A percentile compares a stretch with the other conserved stretches of the same genome.
phyloP scores from a whole-genome alignment of 768 basidiomycete genomes.

The Leccinum disarticulatum region DNA sequence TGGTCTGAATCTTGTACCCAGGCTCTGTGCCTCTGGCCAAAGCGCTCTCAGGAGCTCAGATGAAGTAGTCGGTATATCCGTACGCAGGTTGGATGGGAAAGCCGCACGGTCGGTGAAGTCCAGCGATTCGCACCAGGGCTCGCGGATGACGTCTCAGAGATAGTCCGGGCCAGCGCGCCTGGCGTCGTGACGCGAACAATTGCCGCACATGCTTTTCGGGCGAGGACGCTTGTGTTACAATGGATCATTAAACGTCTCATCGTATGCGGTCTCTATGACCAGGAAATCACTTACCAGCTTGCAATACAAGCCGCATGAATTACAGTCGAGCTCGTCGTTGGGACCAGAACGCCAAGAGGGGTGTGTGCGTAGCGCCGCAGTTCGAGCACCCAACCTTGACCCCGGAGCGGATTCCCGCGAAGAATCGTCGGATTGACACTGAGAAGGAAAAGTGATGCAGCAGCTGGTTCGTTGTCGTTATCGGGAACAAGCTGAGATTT shows the following conservation, averaged over 20 bases:
- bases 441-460: constrained; percentile 32
- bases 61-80: constrained; percentile 42
- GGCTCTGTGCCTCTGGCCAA: constrained; percentile 31
- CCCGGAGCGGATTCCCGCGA: constrained; percentile 43
- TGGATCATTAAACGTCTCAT: background rate
- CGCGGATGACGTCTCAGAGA: constrained; percentile 70
- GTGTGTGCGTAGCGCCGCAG: constrained; percentile 47
- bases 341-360: constrained; percentile 78
- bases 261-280: background rate
- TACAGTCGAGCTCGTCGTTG: constrained; percentile 88
- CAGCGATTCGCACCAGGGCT: constrained; percentile 75
- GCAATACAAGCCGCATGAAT: constrained; percentile 86
- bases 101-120: constrained; percentile 60
- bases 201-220: constrained; percentile 86
- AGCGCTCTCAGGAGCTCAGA: constrained; percentile 56
- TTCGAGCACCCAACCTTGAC: constrained; percentile 74
- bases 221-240: constrained; percentile 81
- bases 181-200: constrained; percentile 80
- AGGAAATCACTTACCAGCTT: constrained; percentile 58
- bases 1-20: constrained; percentile 28
- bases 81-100: constrained; percentile 59
- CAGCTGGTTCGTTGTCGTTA: constrained; percentile 3
- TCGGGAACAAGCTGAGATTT: constrained; percentile 11
- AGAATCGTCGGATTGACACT: constrained; percentile 47
- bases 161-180: constrained; percentile 51